Base-by-base conservation (phyloP, 352 stramenopile species). In the Phytophthora europaea region DNA sequence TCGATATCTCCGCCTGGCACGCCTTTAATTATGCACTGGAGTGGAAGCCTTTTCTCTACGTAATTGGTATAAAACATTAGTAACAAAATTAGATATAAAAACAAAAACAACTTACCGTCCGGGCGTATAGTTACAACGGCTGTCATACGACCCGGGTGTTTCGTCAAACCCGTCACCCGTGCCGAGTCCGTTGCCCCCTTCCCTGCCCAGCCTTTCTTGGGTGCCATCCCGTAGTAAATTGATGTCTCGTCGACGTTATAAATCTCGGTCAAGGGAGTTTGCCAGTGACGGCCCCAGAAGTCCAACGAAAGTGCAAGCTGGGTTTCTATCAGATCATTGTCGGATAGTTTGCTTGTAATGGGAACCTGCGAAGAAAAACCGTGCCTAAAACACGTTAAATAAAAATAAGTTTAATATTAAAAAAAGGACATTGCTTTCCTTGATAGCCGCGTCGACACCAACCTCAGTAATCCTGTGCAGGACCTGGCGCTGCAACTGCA, bases 321-420 rank as follows among this genome's bases (percentile, higher is more conserved):
- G 1, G 38, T 43, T 20, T 63, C 56, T 20, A 40, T 6, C 6
- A 63, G 22, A 13, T 63, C 56, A 28, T 1, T 18, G 22, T 54
- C 58, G 3, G 1, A 9, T 5, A 58, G 47, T 50, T 57, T 57
- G 36, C 58, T 65, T 33, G 45, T 57, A 50, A 65, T n/a, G 22
- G 47, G 28, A 38, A 65, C 59, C 45, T 65, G 59, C 0, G 59
- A 65, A 31, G 59, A 57, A 57, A 65, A 48, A 12, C 45, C 59
- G n/a, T 65, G 43, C 1, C 43, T 65, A 48, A 65, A 55, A 38
- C 5, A 9, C 18, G 26, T 9, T 65, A 26, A 65, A 36, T 38
- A 57, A 50, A 57, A 10, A 22, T 10, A 57, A 20, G 15, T n/a
- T 5, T 18, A 18, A 38, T 45, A 34, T 50, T 65, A n/a, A n/a